Base-by-base conservation (phyloP, 2,329 filamentous ascomycete species). In the Pseudocercospora eumusae region DNA sequence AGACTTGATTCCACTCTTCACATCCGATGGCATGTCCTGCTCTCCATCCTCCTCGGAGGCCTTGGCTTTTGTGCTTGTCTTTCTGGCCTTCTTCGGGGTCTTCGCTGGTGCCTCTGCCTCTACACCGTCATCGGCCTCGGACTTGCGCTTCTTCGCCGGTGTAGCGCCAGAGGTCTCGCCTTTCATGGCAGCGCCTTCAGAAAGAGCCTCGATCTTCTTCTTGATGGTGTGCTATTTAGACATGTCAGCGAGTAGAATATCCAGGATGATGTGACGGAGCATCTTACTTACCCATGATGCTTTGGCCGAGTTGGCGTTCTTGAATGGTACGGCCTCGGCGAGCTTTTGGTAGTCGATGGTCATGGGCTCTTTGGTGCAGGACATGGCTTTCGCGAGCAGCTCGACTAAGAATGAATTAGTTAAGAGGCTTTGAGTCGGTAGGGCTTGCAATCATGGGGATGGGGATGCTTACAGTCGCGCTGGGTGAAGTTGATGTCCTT, bases 331-430 rank as follows among this genome's bases (percentile, higher is more conserved):
- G 28, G 66, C 69, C 10, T 65, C 59, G 21, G 78, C 77, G 9
- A 81, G 65, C 23, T 72, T 76, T 0, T 73, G 68, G 61, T 73
- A 76, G 67, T 81, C 77, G 25, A 79, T 61, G 47, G 42, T 54
- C 59, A 64, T 25, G 33, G 65, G 50, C n/a, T 45, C 45, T 49
- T 68, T 69, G 55, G 62, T 60, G 42, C 60, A 61, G 13, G 47
- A 59, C 23, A 66, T 58, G 10, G 66, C 67, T 9, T 56, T 58
- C 18, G 61, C 59, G 3, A 70, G 54, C 25, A 66, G 15, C 50
- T 69, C 62, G 52, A 66, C 36, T 40, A 11, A 18, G 15, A 40
- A 11, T 18, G 15, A 8, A 15, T 40, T 15, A 40, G 36, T 15
- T 15, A 13, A 40, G 5, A 40, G 15, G 36, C 7, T 15, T 40